Evolutionary conservation across 2,329 filamentous ascomycete species (phyloP).

Genomic region (Apiospora arundinis): DNA sequence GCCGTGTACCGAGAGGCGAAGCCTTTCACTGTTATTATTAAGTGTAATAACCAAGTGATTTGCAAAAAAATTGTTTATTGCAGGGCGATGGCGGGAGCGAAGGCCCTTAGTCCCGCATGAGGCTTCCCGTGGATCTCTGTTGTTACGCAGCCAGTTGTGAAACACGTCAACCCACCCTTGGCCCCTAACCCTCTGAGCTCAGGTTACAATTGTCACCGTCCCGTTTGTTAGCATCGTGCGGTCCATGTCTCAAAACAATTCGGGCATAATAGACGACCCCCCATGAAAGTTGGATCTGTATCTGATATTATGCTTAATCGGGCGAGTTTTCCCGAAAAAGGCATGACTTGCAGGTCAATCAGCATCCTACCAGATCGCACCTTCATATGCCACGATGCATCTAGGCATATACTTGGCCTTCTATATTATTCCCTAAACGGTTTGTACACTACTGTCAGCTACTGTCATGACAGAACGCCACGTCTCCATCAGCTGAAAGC

Average conservation of each 20-base stretch:
- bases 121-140: slow-evolving; percentile 4
- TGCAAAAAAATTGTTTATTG: slow-evolving; percentile 5
- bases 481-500: neutral
- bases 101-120: slow-evolving; percentile 8
- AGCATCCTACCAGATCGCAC: neutral
- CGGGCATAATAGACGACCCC: neutral
- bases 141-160: slow-evolving; percentile 12
- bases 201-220: neutral
- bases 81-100: neutral
- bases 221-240: neutral
- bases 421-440: neutral
- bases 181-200: slow-evolving; percentile 1
- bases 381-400: neutral
- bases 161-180: slow-evolving; percentile 7
- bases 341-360: neutral
- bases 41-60: neutral
- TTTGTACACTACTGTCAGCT: neutral
- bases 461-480: neutral
- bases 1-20: neutral
- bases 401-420: neutral
- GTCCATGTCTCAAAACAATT: slow-evolving; percentile 10
- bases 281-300: neutral
- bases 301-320: neutral
- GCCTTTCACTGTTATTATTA: neutral
- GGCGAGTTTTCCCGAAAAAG: neutral